Base-by-base conservation (phyloP, 495 filamentous ascomycete species). In the Monascus purpureus region DNA sequence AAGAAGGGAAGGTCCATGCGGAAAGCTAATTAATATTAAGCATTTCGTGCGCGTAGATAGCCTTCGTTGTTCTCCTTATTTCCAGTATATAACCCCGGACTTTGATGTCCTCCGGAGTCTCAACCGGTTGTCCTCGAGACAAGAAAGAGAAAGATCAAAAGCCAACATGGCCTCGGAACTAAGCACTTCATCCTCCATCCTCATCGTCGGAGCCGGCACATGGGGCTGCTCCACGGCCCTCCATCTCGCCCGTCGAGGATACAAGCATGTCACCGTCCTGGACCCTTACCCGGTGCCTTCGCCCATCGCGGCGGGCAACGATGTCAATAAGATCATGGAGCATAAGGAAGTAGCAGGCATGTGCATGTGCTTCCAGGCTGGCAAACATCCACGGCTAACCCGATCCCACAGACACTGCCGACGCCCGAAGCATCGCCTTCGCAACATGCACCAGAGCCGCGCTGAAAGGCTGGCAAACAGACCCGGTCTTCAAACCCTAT, bases 241-340 rank as follows among this genome's bases (percentile, higher is more conserved):
- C 8, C 52, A 70, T 38, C 42, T 72, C 0, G 66, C 57, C 11
- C 54, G 66, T 1, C 51, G 59, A 18, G 65, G 66, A 22, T 67
- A 67, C 42, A 46, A 33, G 17, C 49, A 61, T 38, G 52, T 71
- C 32, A 63, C 46, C 0, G 66, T 71, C 9, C 44, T 71, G 1
- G 68, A 72, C 40, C 46, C 50, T 4, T 42, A 61, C 31, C 33
- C 41, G 0, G 40, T 69, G 6, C 68, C 68, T 2, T 69, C 66
- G 2, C 47, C 57, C n/a, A 68, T 67, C 35, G 49, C 63, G 12
- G 65, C 67, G 2, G 67, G 67, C 2, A 72, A 70, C 36, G 68
- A 71, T 33, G 41, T 73, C 12, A 73, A 73, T 30, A 71, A 71
- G 33, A 71, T 71, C 32, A 61, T 70, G 46, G 67, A 72, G 40